Conservation (phyloP, 352 stramenopile genomes). For the Blastocystis sp. region DNA sequence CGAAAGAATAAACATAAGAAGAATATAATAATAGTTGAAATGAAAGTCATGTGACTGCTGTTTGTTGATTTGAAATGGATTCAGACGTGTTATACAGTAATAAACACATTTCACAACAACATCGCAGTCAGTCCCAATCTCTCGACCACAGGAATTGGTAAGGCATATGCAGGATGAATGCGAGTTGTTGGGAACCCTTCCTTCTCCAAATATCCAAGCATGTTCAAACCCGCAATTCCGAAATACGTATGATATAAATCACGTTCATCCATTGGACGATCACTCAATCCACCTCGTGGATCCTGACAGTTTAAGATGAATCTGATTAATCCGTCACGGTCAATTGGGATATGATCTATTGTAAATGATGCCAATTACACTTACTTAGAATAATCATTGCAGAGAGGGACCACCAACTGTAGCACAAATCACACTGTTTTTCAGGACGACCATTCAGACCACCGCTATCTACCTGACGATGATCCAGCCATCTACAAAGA, state of each 20-base stretch:
- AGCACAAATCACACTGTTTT: constrained; percentile 99
- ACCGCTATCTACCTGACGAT: constrained; percentile 92
- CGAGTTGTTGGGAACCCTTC: constrained; percentile 69
- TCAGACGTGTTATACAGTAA: no score
- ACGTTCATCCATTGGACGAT: constrained; percentile 89
- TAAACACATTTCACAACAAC: constrained; percentile 18
- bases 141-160: constrained; percentile 85
- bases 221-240: constrained; percentile 86
- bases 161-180: constrained; percentile 90
- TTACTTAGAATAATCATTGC: constrained; percentile 86
- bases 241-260: constrained; percentile 99
- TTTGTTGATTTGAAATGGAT: no score
- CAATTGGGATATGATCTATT: constrained; percentile 78
- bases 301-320: constrained; percentile 94
- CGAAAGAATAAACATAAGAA: no score
- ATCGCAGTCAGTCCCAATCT: constrained; percentile 76
- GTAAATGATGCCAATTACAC: background rate
- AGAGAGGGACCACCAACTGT: constrained; percentile 98
- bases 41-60: no score
- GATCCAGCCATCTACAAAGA: constrained; percentile 76
- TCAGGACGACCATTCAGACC: constrained; percentile 93
- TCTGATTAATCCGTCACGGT: constrained; percentile 83
- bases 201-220: constrained; percentile 85
- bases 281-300: constrained; percentile 93
- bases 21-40: no score